Percentiles rank a stretch among this genome's conserved stretches.
Conservation (phyloP, 345 rosid genomes). For the Hirschfeldia incana region DNA sequence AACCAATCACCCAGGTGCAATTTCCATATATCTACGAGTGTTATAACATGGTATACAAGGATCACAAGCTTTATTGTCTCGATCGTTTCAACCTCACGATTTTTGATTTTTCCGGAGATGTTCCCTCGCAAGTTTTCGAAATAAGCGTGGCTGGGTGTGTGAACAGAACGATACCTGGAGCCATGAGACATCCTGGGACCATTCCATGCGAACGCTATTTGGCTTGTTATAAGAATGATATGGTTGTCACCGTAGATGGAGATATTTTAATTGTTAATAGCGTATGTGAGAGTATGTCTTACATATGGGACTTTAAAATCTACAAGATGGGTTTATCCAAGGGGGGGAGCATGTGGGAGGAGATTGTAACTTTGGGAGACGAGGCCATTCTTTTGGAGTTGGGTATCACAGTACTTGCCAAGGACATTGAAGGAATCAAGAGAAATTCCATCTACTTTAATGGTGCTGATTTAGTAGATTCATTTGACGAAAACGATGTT, state of each 20-base stretch:
- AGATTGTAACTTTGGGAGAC: neutral
- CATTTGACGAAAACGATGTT: neutral
- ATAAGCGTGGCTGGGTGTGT: neutral
- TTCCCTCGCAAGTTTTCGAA: neutral
- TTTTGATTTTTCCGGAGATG: neutral
- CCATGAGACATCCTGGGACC: neutral
- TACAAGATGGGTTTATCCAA: neutral
- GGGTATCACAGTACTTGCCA: neutral
- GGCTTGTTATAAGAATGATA: neutral
- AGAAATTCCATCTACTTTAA: constrained; percentile 3
- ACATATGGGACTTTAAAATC: neutral
- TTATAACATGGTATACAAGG: neutral
- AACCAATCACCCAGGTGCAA: neutral
- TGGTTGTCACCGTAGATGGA: neutral
- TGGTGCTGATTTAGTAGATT: neutral
- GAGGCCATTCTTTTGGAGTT: constrained; percentile 2
- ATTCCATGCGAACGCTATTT: neutral
- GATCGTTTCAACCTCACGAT: neutral
- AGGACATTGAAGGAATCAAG: constrained; percentile 5
- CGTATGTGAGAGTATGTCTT: neutral
- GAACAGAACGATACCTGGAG: neutral
- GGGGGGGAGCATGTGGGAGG: constrained; percentile 8
- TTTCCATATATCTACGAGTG: neutral
- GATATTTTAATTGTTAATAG: neutral
- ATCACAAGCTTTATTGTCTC: neutral